These are phyloP conservation scores for Cytospora schulzeri DNA, from an alignment of 2,329 filamentous ascomycete species.

Conservation along the genomic window DNA sequence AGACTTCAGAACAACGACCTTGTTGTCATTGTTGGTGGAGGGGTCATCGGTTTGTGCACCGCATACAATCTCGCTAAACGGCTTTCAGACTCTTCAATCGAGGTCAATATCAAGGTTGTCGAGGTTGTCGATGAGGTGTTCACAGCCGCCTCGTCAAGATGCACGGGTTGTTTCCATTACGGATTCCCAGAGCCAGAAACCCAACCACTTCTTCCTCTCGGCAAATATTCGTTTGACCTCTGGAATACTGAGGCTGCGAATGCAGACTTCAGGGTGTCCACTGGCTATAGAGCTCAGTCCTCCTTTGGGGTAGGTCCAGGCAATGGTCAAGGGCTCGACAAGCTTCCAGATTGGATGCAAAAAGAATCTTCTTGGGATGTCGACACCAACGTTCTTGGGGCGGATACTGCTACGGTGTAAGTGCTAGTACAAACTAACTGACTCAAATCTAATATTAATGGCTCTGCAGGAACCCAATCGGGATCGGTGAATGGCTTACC, in stretches of 20 bases:
- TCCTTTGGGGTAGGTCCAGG: neutral
- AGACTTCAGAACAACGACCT: neutral
- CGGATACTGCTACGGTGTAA: neutral
- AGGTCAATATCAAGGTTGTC: neutral
- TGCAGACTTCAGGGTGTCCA: neutral
- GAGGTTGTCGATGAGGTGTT: neutral
- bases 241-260: neutral
- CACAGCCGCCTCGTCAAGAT: neutral
- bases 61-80: neutral
- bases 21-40: neutral
- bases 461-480: neutral
- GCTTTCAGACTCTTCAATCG: neutral
- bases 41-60: neutral
- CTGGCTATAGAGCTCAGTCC: neutral
- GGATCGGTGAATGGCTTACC: neutral
- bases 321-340: neutral
- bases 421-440: too few relatives aligned
- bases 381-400: neutral
- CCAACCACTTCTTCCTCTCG: neutral
- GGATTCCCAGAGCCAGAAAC: neutral
- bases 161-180: conserved; percentile 7
- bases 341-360: neutral
- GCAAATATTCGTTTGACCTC: neutral
- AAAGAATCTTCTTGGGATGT: neutral
- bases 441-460: too few relatives aligned